Base-by-base conservation (phyloP, 2,329 filamentous ascomycete species). In the Aureobasidium melanogenum region DNA sequence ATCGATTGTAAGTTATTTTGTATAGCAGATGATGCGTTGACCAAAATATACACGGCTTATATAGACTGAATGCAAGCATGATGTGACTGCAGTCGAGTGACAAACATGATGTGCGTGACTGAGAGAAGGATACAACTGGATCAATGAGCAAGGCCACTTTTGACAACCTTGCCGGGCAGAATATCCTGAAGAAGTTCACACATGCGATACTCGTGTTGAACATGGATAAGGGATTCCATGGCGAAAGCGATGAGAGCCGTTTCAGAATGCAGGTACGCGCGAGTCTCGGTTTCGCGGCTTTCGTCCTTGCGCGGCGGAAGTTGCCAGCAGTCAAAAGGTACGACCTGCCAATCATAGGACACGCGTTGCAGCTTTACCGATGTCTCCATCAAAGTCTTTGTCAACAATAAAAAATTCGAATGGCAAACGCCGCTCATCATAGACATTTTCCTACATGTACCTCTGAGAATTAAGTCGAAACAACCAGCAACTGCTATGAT, bases 221-320 rank as follows among this genome's bases (percentile, higher is more conserved):
- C 30, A 32, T 2, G 39, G 28, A 36, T 15, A 26, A 46, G 22
- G 30, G 14, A 46, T 22, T 46, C 30, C 41, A 56, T 57, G 17
- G 41, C 54, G 54, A 57, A 19, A 57, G 54, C 54, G 39, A 46
- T 24, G 52, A 57, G 34, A 14, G 39, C 54, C 54, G 54, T 44
- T 57, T 32, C 54, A 26, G 34, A 32, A 46, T 57, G 41, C 54
- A 46, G 41, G 54, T 30, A 58, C 55, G 55, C 55, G 55, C 55
- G 43, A 58, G 24, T 39, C 55, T 58, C 22, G 28, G 19, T 38
- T 39, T 57, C 28, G 39, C 54, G 30, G n/a, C 24, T 46, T 57
- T 57, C 24, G 55, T 58, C 55, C 55, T 30, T 58, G 55, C 55
- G 10, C 24, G 32, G 30, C 55, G 55, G 55, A 47, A 58, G 43